Conservation (phyloP, 75 land plant genomes). For the Chamaecyparis obtusa region DNA sequence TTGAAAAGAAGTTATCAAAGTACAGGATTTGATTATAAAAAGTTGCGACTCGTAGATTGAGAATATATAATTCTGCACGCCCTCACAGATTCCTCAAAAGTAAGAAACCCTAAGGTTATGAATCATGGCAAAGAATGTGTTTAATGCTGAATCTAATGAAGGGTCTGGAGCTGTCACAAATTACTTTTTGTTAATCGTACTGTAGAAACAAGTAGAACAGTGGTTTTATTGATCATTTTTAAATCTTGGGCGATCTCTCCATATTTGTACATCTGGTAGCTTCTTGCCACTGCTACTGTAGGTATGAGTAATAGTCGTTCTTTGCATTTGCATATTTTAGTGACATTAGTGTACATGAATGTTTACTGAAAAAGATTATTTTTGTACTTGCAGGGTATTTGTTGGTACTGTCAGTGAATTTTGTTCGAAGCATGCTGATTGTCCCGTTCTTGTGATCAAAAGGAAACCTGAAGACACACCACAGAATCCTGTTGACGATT, state of each 20-base stretch:
- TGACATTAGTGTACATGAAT: not conserved
- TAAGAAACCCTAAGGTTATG: not conserved
- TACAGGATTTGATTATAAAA: not conserved
- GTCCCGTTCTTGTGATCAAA: constrained; percentile 85
- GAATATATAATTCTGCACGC: not conserved
- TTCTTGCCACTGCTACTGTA: not conserved
- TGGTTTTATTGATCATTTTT: not conserved
- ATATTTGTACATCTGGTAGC: not conserved
- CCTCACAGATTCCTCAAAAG: not conserved
- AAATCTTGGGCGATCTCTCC: not conserved
- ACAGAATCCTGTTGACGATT: constrained; percentile 85
- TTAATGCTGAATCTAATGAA: not conserved
- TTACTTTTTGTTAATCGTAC: not conserved
- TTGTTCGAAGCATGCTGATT: constrained; percentile 76
- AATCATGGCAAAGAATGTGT: not conserved
- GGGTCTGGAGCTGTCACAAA: not conserved
- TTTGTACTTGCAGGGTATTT: constrained; percentile 59
- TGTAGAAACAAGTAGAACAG: not conserved
- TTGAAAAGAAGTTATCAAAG: not conserved
- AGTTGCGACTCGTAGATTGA: not conserved
- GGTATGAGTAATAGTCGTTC: not conserved
- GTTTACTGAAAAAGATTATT: not conserved
- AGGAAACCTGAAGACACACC: constrained; percentile 70
- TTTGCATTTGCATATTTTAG: not conserved
- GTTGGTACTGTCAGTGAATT: constrained; percentile 88